phyloP scores from a whole-genome alignment of 805 yeast species.

The Yarrowia sp. region DNA sequence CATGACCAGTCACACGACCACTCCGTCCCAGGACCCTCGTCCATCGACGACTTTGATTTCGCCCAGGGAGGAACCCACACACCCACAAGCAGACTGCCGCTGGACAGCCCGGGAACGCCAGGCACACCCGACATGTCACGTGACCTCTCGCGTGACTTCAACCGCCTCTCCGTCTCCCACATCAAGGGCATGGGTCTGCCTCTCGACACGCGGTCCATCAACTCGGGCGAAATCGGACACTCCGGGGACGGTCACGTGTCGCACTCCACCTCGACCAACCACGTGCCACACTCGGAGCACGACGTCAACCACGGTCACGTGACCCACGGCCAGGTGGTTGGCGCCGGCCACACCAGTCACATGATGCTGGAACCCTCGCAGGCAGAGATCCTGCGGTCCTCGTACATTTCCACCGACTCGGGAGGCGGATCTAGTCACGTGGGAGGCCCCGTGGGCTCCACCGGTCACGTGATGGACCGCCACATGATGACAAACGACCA shows the following conservation, averaged over 20 bases:
- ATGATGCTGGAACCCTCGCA: conserved; percentile 25
- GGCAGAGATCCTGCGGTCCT: conserved; percentile 30
- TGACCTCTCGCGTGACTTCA: conserved; percentile 10
- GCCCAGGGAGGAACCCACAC: background rate
- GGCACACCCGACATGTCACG: background rate
- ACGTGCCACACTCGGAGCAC: too few relatives aligned
- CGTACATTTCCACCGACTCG: conserved; percentile 26
- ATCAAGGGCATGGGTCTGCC: conserved; percentile 28
- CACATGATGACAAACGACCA: too few relatives aligned
- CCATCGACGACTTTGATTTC: conserved; percentile 13
- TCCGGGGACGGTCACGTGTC: background rate
- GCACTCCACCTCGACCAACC: too few relatives aligned
- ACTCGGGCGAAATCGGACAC: background rate
- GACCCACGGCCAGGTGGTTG: conserved; percentile 2
- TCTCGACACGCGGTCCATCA: conserved; percentile 11
- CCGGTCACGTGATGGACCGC: background rate
- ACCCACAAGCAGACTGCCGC: background rate
- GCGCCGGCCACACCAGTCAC: background rate
- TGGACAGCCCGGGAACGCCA: background rate
- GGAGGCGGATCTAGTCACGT: background rate
- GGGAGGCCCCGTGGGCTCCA: background rate
- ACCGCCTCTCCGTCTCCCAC: conserved; percentile 5
- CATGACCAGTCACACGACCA: background rate
- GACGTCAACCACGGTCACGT: conserved; percentile 25
- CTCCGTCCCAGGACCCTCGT: background rate